Evolutionary conservation across 768 basidiomycete genomes (phyloP), one percentile per base, ranked within the genome.

Genomic region (Leccinellum rugosiceps): DNA sequence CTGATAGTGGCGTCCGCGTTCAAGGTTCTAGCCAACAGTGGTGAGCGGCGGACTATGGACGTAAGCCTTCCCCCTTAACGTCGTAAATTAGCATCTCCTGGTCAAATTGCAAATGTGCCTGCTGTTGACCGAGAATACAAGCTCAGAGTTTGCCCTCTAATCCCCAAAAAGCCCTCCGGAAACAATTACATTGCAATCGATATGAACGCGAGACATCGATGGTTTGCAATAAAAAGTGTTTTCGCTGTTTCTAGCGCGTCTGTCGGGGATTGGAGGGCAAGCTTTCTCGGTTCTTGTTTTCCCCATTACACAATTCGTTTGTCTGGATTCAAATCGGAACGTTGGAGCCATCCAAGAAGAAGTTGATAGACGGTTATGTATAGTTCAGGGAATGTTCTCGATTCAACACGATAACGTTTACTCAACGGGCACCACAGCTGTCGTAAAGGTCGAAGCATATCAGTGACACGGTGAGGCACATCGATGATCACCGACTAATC

Each of bases 141-240:
- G 31, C 47, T 44, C n/a, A 50, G 10, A 13, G 50, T 47, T 32
- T 34, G 54, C 58, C 34, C 55, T 65, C 53, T 69, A 63, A 56
- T 52, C 50, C 56, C 62, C 38, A 32, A 44, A 50, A 23, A 47
- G 52, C 47, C 43, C 45, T 32, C 5, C 79, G 77, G 17, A 80
- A 78, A 50, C 85, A 83, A 75, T 84, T 78, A 47, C 14, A 7
- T 79, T 76, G 43, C 80, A 81, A 61, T 65, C 56, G 63, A 71
- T 67, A 72, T 69, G 71, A 71, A 51, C 59, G 71, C 61, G 66
- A 44, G 71, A 67, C 46, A 62, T 63, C 48, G 53, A 60, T 62
- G n/a, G 23, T 41, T 38, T 56, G 41, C 41, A 43, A 68, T 58
- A 55, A 56, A 52, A 59, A 26, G 41, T 19, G 30, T 21, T 25